Evolutionary conservation across 2,329 filamentous ascomycete species (phyloP).

Genomic region (Trichoderma oligosporum): DNA sequence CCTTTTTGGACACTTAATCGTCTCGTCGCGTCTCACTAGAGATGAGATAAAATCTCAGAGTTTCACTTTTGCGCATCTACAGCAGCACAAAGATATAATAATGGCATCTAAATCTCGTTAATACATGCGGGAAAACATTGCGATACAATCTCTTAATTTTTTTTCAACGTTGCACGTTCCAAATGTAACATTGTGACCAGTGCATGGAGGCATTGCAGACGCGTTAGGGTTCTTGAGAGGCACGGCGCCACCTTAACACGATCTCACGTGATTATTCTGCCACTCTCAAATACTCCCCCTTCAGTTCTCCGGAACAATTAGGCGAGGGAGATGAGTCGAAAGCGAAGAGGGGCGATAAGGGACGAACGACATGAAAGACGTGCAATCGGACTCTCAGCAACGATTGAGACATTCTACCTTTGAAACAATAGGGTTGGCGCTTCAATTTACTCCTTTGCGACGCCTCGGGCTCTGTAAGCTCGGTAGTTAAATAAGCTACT

Average conservation of each 20-base stretch:
- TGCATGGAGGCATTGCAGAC: not conserved
- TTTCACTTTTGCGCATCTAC: constrained; percentile 7
- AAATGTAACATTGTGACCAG: not conserved
- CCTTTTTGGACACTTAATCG: not conserved
- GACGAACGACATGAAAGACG: not conserved
- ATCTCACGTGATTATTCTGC: constrained; percentile 15
- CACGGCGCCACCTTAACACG: constrained; percentile 16
- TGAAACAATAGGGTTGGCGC: not conserved
- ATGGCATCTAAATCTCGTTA: not conserved
- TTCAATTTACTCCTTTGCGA: not conserved
- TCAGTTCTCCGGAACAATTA: not conserved
- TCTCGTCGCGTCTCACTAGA: constrained; percentile 23
- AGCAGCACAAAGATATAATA: not conserved
- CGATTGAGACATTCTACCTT: constrained; percentile 8
- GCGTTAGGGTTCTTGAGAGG: constrained; percentile 10
- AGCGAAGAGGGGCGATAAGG: not conserved
- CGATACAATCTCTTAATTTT: not conserved
- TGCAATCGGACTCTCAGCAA: not conserved
- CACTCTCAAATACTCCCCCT: not conserved
- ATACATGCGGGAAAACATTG: not conserved
- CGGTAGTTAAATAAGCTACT: constrained; percentile 15
- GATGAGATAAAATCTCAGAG: not conserved
- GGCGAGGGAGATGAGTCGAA: not conserved
- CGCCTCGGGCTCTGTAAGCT: constrained; percentile 1
- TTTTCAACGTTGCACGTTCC: not conserved